Evolutionary conservation across 1,284 basidiomycete genomes (phyloP), one percentile per base, ranked within the genome.

Genomic region (Boletellus dicymbophilus): DNA sequence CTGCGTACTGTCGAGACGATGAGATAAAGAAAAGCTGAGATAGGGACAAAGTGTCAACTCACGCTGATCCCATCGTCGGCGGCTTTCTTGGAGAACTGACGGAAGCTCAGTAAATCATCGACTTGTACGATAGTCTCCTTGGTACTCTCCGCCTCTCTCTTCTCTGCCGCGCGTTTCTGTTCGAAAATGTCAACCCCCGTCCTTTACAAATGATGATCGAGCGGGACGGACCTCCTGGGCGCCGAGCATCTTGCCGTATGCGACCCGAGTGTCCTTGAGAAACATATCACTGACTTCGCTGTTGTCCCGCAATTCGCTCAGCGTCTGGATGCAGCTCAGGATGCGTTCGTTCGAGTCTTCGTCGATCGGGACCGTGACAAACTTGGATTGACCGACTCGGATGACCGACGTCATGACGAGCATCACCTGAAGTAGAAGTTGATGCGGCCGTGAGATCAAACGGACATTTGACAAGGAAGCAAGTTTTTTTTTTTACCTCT

Each of bases 321-420:
- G 76, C 1, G 95, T 95, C 68, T 95, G 91, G 48, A 99, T 89
- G 72, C 96, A 99, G 70, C 90, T 93, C 80, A 98, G 86, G 70
- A 99, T 95, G 21, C 97, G 88, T 71, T 99, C 97, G 60, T 86
- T 89, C 22, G 94, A 96, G 71, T 99, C 97, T 70, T 99, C 97
- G 74, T 99, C 97, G 59, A 99, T 99, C 15, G 92, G 90, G n/a
- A 90, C 88, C 0, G 90, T 85, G 36, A 90, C 91, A 61, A 97
- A 97, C 68, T 96, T 95, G n/a, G n/a, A n/a, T n/a, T n/a, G n/a
- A n/a, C n/a, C n/a, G 42, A 98, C 93, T 43, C 96, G 93, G 61
- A 99, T 91, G 63, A 97, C 80, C 16, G 93, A 97, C 3, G 94
- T 90, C 96, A 99, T 98, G 67, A 99, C 95, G 52, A 99, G 80